Percentiles rank a stretch among this genome's conserved stretches.
Evolutionary conservation across 208 protist species (phyloP).

Genomic region (Trypanosoma vivax): DNA sequence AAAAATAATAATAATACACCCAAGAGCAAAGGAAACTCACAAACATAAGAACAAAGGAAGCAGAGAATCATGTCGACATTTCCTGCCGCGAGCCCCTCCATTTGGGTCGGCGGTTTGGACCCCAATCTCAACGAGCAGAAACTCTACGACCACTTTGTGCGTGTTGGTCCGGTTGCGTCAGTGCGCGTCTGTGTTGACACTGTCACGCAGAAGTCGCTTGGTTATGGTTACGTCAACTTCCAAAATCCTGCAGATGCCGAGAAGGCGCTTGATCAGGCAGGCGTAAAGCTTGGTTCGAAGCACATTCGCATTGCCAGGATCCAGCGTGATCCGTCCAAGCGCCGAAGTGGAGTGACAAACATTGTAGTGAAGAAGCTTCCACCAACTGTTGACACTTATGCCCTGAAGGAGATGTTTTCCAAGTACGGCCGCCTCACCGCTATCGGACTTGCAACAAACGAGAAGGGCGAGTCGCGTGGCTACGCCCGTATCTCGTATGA

Average conservation of each 20-base stretch:
- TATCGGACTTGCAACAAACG: slow-evolving; percentile 81
- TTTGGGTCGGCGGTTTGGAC: slow-evolving; percentile 97
- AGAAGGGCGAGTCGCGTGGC: slow-evolving; percentile 88
- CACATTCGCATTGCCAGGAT: slow-evolving; percentile 98
- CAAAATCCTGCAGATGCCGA: slow-evolving; percentile 96
- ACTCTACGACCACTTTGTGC: slow-evolving; percentile 97
- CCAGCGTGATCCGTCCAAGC: slow-evolving; percentile 96
- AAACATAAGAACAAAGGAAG: not conserved
- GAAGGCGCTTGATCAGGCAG: slow-evolving; percentile 97
- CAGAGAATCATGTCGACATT: slow-evolving; percentile 19
- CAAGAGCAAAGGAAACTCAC: not conserved
- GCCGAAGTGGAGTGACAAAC: slow-evolving; percentile 96
- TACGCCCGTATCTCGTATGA: slow-evolving; percentile 98
- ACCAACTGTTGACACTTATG: slow-evolving; percentile 93
- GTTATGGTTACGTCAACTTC: slow-evolving; percentile 99
- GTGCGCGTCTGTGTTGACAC: slow-evolving; percentile 97
- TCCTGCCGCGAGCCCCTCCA: slow-evolving; percentile 86
- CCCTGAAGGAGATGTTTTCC: slow-evolving; percentile 91
- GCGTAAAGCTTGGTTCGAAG: slow-evolving; percentile 89
- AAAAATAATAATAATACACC: not conserved
- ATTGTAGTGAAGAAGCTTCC: slow-evolving; percentile 98
- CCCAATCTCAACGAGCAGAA: slow-evolving; percentile 92
- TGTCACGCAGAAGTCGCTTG: slow-evolving; percentile 95
- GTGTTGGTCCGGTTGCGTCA: slow-evolving; percentile 95
- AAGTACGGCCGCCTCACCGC: slow-evolving; percentile 93